phyloP scores from a whole-genome alignment of 1,139 yeast genomes.

The Zygosaccharomyces pseudobailii region DNA sequence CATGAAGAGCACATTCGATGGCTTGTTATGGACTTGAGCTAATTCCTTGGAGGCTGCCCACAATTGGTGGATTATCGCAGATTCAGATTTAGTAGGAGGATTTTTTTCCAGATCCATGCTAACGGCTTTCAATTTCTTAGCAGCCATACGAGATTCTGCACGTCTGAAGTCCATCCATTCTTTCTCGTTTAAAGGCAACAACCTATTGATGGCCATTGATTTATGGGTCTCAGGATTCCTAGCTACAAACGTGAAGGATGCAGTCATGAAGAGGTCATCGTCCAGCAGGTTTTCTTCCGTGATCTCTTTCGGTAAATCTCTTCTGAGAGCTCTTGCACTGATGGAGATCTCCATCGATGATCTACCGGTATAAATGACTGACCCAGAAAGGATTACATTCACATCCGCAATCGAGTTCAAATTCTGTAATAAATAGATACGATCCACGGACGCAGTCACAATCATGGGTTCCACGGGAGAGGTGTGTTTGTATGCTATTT shows the following conservation, averaged over 20 bases:
- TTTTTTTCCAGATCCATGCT: conserved; percentile 50
- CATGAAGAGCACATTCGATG: conserved; percentile 57
- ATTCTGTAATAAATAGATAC: conserved; percentile 82
- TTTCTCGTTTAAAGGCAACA: conserved; percentile 64
- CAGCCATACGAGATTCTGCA: conserved; percentile 85
- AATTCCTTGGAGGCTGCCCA: conserved; percentile 58
- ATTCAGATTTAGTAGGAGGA: conserved; percentile 72
- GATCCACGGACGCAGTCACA: conserved; percentile 90
- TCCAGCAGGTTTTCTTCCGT: conserved; percentile 41
- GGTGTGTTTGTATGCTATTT: conserved; percentile 81
- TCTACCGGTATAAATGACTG: conserved; percentile 90
- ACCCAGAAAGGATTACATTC: conserved; percentile 79
- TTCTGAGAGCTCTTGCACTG: conserved; percentile 73
- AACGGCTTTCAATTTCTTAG: conserved; percentile 73
- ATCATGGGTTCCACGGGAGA: conserved; percentile 89
- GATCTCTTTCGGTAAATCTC: conserved; percentile 41
- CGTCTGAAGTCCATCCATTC: conserved; percentile 83
- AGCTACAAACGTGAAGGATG: conserved; percentile 93
- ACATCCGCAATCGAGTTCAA: conserved; percentile 72
- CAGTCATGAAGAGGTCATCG: conserved; percentile 63
- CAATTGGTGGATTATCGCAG: conserved; percentile 67
- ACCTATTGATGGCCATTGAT: conserved; percentile 77
- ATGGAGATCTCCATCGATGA: conserved; percentile 95
- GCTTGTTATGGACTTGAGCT: conserved; percentile 35
- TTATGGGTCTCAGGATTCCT: conserved; percentile 85